Percentiles rank a stretch among this genome's conserved stretches.
Evolutionary conservation across 352 stramenopile species (phyloP).

Genomic region (Pythium vanterpoolii): DNA sequence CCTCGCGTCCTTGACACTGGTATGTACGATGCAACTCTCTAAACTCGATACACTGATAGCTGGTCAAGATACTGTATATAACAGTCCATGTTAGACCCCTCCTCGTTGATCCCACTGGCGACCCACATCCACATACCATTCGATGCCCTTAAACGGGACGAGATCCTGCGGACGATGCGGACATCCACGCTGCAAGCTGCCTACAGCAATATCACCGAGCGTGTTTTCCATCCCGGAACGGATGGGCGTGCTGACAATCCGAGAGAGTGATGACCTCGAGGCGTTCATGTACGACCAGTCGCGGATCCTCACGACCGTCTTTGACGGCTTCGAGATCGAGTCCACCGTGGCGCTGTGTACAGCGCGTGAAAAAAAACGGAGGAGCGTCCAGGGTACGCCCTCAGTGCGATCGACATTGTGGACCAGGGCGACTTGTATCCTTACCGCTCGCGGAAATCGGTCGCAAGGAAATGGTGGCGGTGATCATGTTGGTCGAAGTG

Average conservation of each 20-base stretch:
- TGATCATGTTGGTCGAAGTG: not conserved
- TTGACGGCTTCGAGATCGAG: too few species aligned
- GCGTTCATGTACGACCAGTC: not conserved
- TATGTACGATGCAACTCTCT: too few species aligned
- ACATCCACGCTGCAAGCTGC: slow-evolving; percentile 1
- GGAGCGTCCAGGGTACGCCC: not conserved
- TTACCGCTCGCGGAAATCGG: not conserved
- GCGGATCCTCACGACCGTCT: too few species aligned
- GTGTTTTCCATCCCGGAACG: slow-evolving; percentile 9
- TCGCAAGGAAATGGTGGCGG: slow-evolving; percentile 3
- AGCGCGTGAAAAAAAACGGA: not conserved
- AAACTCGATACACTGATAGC: too few species aligned
- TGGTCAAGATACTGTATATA: too few species aligned
- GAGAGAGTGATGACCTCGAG: slow-evolving; percentile 10
- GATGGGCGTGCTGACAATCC: slow-evolving; percentile 7
- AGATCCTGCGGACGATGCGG: not conserved
- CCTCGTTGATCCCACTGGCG: not conserved
- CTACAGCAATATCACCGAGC: not conserved
- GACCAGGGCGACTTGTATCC: slow-evolving; percentile 13
- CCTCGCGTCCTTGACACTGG: slow-evolving; percentile 6
- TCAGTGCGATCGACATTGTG: slow-evolving; percentile 6
- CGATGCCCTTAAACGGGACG: not conserved
- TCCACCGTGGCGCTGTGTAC: too few species aligned
- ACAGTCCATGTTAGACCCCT: not conserved
- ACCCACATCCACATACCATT: slow-evolving; percentile 14